Conservation (phyloP, 2,329 filamentous ascomycete species). For the Ceratocystis cubensis region DNA sequence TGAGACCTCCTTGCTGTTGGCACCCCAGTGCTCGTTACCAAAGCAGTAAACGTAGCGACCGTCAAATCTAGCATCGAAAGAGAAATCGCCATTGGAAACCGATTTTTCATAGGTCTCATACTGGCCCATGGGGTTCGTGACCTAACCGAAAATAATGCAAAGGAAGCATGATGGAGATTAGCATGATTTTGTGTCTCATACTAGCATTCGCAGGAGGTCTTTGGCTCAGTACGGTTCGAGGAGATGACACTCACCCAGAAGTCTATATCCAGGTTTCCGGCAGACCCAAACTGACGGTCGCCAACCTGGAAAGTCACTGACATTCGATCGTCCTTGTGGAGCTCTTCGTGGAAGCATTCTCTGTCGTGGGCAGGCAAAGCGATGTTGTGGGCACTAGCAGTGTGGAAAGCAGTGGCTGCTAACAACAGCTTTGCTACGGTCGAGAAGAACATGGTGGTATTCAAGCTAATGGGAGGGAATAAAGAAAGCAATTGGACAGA, state of each 20-base stretch:
- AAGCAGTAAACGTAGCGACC: conserved; percentile 96
- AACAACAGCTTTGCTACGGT: conserved; percentile 35
- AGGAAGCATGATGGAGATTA: background rate
- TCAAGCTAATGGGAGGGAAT: background rate
- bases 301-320: conserved; percentile 97
- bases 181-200: background rate
- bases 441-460: conserved; percentile 33
- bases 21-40: conserved; percentile 96
- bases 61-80: conserved; percentile 72
- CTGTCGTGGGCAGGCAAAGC: conserved; percentile 82
- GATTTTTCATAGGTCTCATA: conserved; percentile 70
- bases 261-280: conserved; percentile 89
- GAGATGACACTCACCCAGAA: conserved; percentile 62
- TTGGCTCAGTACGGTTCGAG: background rate
- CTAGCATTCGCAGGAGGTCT: background rate
- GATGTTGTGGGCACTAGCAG: conserved; percentile 81
- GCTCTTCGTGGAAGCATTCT: conserved; percentile 92
- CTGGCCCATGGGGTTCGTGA: conserved; percentile 63
- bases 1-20: conserved; percentile 91
- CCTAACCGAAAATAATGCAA: conserved; percentile 33
- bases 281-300: conserved; percentile 87
- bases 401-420: conserved; percentile 36
- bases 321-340: conserved; percentile 94
- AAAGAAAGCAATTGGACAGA: background rate
- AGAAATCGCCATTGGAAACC: conserved; percentile 83